phyloP scores from a whole-genome alignment of 2,329 filamentous ascomycete species.

The Herpotrichia juniperi region DNA sequence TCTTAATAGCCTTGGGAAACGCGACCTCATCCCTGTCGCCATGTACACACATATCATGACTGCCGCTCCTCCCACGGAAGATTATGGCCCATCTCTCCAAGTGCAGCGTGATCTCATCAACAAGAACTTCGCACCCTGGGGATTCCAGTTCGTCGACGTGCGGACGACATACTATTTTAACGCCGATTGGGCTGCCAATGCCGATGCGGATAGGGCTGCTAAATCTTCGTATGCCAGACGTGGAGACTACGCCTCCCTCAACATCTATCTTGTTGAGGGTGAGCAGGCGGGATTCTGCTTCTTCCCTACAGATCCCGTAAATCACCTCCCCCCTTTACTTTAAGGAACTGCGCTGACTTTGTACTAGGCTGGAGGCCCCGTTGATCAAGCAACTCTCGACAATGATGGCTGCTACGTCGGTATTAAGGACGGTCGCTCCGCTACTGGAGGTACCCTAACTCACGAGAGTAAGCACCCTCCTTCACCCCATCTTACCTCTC shows the following conservation, averaged over 20 bases:
- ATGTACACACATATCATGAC: constrained; percentile 19
- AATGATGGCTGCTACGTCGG: constrained; percentile 24
- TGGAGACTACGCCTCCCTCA: constrained; percentile 58
- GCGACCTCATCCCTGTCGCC: constrained; percentile 13
- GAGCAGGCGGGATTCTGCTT: constrained; percentile 49
- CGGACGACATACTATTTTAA: constrained; percentile 14
- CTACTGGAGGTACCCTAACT: constrained; percentile 14
- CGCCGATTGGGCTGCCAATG: constrained; percentile 20
- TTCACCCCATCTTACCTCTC: no score
- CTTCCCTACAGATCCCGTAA: constrained; percentile 11
- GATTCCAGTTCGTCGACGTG: constrained; percentile 18
- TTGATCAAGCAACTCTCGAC: constrained; percentile 18
- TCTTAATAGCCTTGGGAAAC: constrained; percentile 16
- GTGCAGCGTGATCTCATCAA: constrained; percentile 19
- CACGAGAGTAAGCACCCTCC: constrained; percentile 13
- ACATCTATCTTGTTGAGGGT: constrained; percentile 61
- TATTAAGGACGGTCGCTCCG: constrained; percentile 12
- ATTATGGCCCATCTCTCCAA: constrained; percentile 12
- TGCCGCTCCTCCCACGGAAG: constrained; percentile 10
- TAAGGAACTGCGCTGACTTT: no score
- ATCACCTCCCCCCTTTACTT: no score
- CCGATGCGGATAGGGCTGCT: constrained; percentile 15
- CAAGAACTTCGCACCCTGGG: constrained; percentile 16
- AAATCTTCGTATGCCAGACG: constrained; percentile 59
- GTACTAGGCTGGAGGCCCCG: constrained; percentile 2